Evolutionary conservation across 1,284 basidiomycete species (phyloP), one percentile per base, ranked within the genome.

Genomic region (Apiotrichum akiyoshidainum): DNA sequence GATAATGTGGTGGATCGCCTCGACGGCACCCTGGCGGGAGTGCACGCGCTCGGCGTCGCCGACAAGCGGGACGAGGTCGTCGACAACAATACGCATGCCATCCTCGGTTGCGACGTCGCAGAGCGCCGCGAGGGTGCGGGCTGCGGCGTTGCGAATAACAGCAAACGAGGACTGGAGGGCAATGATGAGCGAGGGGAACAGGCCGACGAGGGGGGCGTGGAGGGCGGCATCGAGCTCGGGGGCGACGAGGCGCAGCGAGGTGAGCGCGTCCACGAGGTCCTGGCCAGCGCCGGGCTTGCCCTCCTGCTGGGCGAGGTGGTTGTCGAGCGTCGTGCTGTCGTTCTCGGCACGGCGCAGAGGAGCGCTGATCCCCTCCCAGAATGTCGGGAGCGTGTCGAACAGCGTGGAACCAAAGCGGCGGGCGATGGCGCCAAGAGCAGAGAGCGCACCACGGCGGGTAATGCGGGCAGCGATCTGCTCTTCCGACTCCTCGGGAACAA

Each of bases 1-100:
- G 46, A 99, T 90, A 59, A 98, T 87, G 93, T 93, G 90, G 74
- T 91, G 92, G 44, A 97, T 85, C 35, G 92, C 80, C 77, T 99
- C 96, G 8, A 89, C 87, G 0, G 89, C 86, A 17, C 96, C 96
- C 75, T 96, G 92, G 46, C 96, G 83, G 63, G 94, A 89, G 21
- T 84, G 79, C 42, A 91, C 79, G n/a, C 85, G 81, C 33, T 87
- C 75, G 1, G 90, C 83, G 76, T 98, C 94, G 12, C 87, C 88
- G 2, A 99, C 81, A 37, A 90, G 80, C 0, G 94, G 90, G n/a
- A 99, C 79, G 10, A 97, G 82, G 21, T 85, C 80, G 75, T 96
- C 88, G 55, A 99, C 88, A 26, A 95, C 87, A 67, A 86, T 87
- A 51, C 83, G 86, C 92, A 99, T 93, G 1, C 88, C 91, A 47